Conservation (phyloP, 2,329 filamentous ascomycete species). For the Sclerotinia nivalis region DNA sequence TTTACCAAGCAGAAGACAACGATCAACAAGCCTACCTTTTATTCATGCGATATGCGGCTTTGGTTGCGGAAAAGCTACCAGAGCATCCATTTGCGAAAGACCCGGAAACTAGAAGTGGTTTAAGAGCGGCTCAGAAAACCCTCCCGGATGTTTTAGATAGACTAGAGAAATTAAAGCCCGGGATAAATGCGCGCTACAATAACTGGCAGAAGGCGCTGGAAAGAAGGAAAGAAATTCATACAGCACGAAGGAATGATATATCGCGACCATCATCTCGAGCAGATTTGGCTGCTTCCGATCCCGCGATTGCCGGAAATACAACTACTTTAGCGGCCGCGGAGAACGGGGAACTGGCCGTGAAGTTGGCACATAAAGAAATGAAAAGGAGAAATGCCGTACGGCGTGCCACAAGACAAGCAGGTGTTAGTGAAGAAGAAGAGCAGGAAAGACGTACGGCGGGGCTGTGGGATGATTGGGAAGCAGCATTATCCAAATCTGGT, state of each 20-base stretch:
- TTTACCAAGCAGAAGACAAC: conserved; percentile 84
- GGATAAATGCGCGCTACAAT: conserved; percentile 71
- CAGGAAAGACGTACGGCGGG: conserved; percentile 55
- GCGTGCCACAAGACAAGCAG: conserved; percentile 57
- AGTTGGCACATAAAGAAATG: conserved; percentile 73
- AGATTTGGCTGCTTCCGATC: conserved; percentile 54
- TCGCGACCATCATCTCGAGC: conserved; percentile 23
- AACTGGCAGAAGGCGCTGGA: conserved; percentile 60
- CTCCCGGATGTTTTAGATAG: conserved; percentile 55
- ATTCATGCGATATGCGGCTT: conserved; percentile 81
- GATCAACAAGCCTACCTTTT: conserved; percentile 87
- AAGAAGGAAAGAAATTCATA: conserved; percentile 41
- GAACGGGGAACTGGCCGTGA: conserved; percentile 73
- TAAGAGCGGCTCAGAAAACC: conserved; percentile 59
- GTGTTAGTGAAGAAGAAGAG: conserved; percentile 58
- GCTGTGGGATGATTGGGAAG: conserved; percentile 55
- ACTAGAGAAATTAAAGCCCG: conserved; percentile 77
- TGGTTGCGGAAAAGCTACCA: conserved; percentile 75
- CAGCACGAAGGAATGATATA: conserved; percentile 23
- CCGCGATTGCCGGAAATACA: conserved; percentile 58
- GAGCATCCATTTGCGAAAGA: conserved; percentile 74
- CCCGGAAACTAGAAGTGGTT: conserved; percentile 55
- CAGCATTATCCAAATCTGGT: conserved; percentile 43
- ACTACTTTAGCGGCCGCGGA: conserved; percentile 69
- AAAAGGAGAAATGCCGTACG: conserved; percentile 63